phyloP scores from a whole-genome alignment of 805 yeast species.

The Zygosaccharomyces siamensis region DNA sequence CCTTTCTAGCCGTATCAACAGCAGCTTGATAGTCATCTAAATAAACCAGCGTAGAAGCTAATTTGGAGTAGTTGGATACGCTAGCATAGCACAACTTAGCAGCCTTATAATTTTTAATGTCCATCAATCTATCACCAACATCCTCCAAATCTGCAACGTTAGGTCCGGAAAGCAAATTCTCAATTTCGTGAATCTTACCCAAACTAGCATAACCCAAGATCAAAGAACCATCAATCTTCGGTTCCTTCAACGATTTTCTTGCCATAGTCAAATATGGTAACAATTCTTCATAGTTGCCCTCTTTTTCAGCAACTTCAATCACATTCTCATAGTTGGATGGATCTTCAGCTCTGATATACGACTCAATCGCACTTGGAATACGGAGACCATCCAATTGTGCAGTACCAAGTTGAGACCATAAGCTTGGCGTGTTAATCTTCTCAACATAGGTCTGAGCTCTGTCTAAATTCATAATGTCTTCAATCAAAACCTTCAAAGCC shows the following conservation, averaged over 20 bases:
- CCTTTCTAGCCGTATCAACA: constrained; percentile 98
- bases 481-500: constrained; percentile 88
- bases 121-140: constrained; percentile 88
- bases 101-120: constrained; percentile 78
- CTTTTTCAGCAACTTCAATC: constrained; percentile 90
- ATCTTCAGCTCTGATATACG: constrained; percentile 88
- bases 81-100: constrained; percentile 83
- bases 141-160: constrained; percentile 89
- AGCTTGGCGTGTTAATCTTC: constrained; percentile 73
- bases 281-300: constrained; percentile 93
- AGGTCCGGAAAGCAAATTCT: constrained; percentile 73
- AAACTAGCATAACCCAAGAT: constrained; percentile 81
- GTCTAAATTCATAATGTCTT: constrained; percentile 88
- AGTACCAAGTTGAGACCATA: constrained; percentile 93
- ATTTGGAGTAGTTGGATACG: constrained; percentile 89
- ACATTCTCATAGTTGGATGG: constrained; percentile 87
- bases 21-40: constrained; percentile 92
- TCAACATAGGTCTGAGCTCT: constrained; percentile 93
- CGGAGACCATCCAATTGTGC: constrained; percentile 94
- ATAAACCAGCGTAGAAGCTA: constrained; percentile 94
- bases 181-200: constrained; percentile 73
- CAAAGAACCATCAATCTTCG: constrained; percentile 87
- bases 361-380: constrained; percentile 83
- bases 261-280: constrained; percentile 86
- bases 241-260: constrained; percentile 84